Conservation (phyloP, 106 monocot genomes). For the Posidonia australis region DNA sequence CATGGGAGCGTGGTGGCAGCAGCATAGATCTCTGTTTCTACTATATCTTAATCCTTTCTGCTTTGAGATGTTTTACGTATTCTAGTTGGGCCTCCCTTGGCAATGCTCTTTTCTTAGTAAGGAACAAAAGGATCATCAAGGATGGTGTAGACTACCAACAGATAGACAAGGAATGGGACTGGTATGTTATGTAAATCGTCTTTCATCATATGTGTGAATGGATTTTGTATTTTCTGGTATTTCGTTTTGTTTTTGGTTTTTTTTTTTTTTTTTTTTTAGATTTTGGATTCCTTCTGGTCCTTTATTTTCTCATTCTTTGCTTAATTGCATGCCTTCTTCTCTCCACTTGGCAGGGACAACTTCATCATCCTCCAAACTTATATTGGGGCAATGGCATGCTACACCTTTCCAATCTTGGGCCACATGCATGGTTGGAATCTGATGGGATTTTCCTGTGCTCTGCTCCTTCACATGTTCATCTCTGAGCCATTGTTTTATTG, state of each 20-base stretch:
- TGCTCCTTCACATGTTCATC: slow-evolving; percentile 41
- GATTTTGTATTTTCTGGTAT: too few relatives aligned
- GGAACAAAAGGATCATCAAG: slow-evolving; percentile 36
- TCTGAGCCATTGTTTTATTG: slow-evolving; percentile 59
- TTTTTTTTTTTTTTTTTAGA: too few relatives aligned
- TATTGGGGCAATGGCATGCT: slow-evolving; percentile 40
- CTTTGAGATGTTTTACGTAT: slow-evolving; percentile 31
- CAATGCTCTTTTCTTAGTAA: slow-evolving; percentile 64
- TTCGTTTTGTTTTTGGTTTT: too few relatives aligned
- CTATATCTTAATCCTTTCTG: slow-evolving; percentile 44
- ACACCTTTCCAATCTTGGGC: slow-evolving; percentile 26
- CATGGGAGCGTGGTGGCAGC: slow-evolving; percentile 27
- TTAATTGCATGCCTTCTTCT: not conserved
- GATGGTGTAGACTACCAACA: slow-evolving; percentile 59
- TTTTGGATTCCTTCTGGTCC: not conserved
- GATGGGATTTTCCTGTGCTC: slow-evolving; percentile 20
- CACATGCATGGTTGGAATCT: slow-evolving; percentile 48
- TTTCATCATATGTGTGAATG: too few relatives aligned
- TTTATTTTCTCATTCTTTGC: not conserved
- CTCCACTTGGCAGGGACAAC: slow-evolving; percentile 56
- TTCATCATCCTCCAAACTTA: slow-evolving; percentile 59
- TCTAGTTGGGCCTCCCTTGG: slow-evolving; percentile 32
- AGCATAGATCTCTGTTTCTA: slow-evolving; percentile 29
- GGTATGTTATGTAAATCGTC: too few relatives aligned
- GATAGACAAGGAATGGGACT: slow-evolving; percentile 81